A percentile compares a stretch with the other conserved stretches of the same genome.
These are phyloP conservation scores for Phanerochaete carnosa DNA, from an alignment of 768 basidiomycete genomes.

Conservation along the genomic window DNA sequence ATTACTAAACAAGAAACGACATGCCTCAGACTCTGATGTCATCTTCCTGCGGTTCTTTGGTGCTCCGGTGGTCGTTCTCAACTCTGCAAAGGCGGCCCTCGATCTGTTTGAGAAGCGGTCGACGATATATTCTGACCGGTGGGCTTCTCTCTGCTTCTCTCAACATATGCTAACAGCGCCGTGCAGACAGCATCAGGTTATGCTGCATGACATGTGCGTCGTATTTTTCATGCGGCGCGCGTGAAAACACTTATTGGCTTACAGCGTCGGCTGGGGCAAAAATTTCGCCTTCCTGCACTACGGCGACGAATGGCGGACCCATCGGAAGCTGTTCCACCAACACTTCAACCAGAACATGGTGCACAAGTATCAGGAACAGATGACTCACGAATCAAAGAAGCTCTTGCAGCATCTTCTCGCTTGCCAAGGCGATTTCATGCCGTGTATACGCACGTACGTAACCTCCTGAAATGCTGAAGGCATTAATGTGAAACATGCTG, in stretches of 20 bases:
- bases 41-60: background rate
- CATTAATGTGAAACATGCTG: background rate
- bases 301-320: conserved; percentile 1
- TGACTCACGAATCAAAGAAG: background rate
- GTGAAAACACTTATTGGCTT: background rate
- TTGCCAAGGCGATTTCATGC: background rate
- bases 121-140: background rate
- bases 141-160: background rate
- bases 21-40: background rate
- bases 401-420: background rate
- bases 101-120: conserved; percentile 5
- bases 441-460: background rate
- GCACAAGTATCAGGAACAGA: background rate
- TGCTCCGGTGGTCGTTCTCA: background rate
- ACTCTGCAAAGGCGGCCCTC: background rate
- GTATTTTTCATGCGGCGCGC: background rate
- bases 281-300: conserved; percentile 9
- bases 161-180: background rate
- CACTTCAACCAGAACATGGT: background rate
- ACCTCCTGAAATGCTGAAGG: background rate
- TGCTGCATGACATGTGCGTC: background rate
- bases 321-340: conserved; percentile 5
- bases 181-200: background rate
- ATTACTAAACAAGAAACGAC: no score
- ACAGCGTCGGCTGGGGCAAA: conserved; percentile 3